Conservation (phyloP, 352 stramenopile genomes). For the Poterioochromonas sp. region DNA sequence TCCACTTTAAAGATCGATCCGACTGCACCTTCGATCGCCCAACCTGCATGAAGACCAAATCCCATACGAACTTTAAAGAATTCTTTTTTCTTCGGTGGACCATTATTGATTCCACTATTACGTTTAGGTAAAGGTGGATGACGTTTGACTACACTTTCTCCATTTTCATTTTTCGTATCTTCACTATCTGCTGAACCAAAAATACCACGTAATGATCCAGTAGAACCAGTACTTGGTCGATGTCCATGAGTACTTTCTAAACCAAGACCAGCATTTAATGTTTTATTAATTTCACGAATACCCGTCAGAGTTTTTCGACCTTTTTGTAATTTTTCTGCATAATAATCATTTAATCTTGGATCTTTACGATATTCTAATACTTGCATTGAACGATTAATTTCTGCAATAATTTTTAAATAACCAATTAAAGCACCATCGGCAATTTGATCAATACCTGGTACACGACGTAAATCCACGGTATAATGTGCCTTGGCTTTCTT, state of each 20-base stretch:
- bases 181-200: background rate
- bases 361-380: conserved; percentile 11
- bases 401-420: conserved; percentile 88
- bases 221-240: background rate
- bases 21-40: conserved; percentile 95
- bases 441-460: conserved; percentile 44
- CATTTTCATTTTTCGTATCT: background rate
- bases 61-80: conserved; percentile 80
- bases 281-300: conserved; percentile 58
- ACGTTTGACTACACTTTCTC: background rate
- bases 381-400: conserved; percentile 51
- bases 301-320: conserved; percentile 52
- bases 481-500: no score
- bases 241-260: background rate
- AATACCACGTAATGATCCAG: background rate
- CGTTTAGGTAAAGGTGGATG: background rate
- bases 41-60: conserved; percentile 95
- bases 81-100: background rate
- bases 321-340: no score
- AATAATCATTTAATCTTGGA: conserved; percentile 3
- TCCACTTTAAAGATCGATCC: conserved; percentile 96
- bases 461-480: conserved; percentile 32
- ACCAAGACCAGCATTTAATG: background rate
- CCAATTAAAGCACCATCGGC: conserved; percentile 78
- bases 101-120: background rate